Base-by-base conservation (phyloP, 352 stramenopile genomes). In the Pythium aphanidermatum region DNA sequence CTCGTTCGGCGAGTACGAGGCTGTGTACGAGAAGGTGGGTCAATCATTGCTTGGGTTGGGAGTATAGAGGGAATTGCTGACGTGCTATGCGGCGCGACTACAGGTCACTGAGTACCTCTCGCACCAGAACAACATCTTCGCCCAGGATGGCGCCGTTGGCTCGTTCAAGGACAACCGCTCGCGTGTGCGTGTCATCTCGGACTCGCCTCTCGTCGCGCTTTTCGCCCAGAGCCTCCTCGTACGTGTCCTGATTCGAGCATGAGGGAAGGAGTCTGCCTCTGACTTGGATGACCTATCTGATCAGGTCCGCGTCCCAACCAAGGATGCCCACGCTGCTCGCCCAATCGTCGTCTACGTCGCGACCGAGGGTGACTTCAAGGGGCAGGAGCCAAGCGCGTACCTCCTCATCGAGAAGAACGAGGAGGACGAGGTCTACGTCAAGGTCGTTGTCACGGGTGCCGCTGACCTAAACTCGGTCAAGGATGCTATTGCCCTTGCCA, bases 331-430 rank as follows among this genome's bases (percentile, higher is more conserved):
- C 40, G 77, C 68, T n/a, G 71, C 61, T 41, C 80, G 80, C 19
- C 76, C 76, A 5, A 89, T 92, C 55, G 74, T 92, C 35, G 60
- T 86, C 24, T 87, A 89, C 55, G 75, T 86, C 28, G 74, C 74
- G 12, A 82, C 62, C 37, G 46, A 53, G 6, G 77, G 74, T 16
- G 75, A 83, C 19, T 90, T 84, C 51, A 68, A 77, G 54, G 64
- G 41, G 35, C 51, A 86, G 45, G 57, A 74, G 21, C 77, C 77
- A 8, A 58, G 68, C 41, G 77, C 72, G n/a, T 67, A 70, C 32
- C 42, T 86, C 20, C 67, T 85, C 9, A 19, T 86, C 33, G 77
- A 90, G 59, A 84, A 72, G 46, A 65, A 80, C 43, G 76, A 86
- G 29, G 63, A 86, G 4, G 68, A 69, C 14, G 53, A 60, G 20